Conservation (phyloP, 441 rosid species). For the Biscutella laevigata region DNA sequence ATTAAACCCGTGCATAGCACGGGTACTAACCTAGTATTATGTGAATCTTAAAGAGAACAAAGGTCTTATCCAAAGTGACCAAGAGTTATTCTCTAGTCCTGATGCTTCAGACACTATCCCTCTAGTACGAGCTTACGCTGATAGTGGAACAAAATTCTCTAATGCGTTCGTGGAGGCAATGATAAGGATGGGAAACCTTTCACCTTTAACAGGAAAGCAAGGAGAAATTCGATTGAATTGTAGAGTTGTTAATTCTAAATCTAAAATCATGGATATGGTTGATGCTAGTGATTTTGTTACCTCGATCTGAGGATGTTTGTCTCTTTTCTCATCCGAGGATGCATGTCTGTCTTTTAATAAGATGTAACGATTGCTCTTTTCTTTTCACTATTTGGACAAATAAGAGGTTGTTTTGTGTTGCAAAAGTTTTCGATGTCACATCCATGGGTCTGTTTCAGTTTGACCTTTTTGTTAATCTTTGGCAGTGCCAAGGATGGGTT, state of each 20-base stretch:
- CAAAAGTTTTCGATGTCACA: too few species aligned
- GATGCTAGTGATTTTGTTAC: neutral
- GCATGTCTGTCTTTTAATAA: too few species aligned
- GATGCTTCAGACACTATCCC: slow-evolving; percentile 25
- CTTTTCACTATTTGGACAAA: too few species aligned
- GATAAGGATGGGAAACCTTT: slow-evolving; percentile 56
- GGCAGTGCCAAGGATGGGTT: too few species aligned
- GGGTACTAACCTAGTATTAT: too few species aligned
- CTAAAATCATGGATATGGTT: slow-evolving; percentile 10
- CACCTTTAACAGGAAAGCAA: slow-evolving; percentile 38
- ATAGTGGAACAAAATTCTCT: slow-evolving; percentile 31
- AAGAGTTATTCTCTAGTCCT: slow-evolving; percentile 29
- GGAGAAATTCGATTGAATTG: slow-evolving; percentile 53
- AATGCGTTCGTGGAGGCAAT: slow-evolving; percentile 43
- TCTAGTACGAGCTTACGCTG: slow-evolving; percentile 29
- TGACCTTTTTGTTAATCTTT: too few species aligned
- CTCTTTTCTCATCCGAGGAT: too few species aligned
- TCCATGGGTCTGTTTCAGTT: too few species aligned
- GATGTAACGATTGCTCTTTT: too few species aligned
- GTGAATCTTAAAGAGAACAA: slow-evolving; percentile 32
- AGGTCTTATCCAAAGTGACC: slow-evolving; percentile 48
- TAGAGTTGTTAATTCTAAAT: slow-evolving; percentile 31
- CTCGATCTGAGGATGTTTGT: slow-evolving; percentile 19
- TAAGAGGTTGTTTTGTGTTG: too few species aligned
- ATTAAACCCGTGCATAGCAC: too few species aligned